Evolutionary conservation across 306 rosid species (phyloP), one percentile per base, ranked within the genome.

Genomic region (Cicer bijugum): DNA sequence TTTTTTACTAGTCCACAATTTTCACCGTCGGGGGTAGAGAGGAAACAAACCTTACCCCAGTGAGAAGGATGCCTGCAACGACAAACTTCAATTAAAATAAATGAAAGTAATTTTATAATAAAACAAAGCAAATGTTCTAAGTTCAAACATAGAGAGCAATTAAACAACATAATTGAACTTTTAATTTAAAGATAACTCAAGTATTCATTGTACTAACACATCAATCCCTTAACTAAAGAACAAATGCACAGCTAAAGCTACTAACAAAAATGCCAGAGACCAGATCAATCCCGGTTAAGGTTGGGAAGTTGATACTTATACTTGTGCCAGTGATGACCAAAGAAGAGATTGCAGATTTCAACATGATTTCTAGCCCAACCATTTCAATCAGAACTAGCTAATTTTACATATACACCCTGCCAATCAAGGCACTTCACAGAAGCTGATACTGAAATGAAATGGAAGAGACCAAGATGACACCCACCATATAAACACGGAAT

Each of bases 1-100:
- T 95, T 95, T 75, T 95, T 95, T n/a, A 95, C 90, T 4, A 95
- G 92, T 19, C 99, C 99, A 82, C 99, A 95, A 80, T 95, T 95
- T 88, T 95, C 99, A 73, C 99, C 99, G 63, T 95, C 99, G 0
- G 97, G 97, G 61, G 99, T 95, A 53, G 97, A 91, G 57, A 95
- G 89, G 78, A 90, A 91, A 80, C 99, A 95, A 66, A 95, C 96
- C 84, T 88, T 91, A 5, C 99, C 99, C 99, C 97, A 95, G 76
- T 91, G 99, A 58, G 99, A 95, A 79, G 99, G 97, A 85, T 95
- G 99, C 85, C 99, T 95, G 92, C 84, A 87, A 40, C 65, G 66
- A 70, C 7, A 87, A 83, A 56, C 69, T 70, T 75, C 59, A 6
- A 75, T 74, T 56, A 81, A 76, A 57, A 75, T 70, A 70, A 59